phyloP scores from a whole-genome alignment of 768 basidiomycete genomes.

The Collybia sordida region DNA sequence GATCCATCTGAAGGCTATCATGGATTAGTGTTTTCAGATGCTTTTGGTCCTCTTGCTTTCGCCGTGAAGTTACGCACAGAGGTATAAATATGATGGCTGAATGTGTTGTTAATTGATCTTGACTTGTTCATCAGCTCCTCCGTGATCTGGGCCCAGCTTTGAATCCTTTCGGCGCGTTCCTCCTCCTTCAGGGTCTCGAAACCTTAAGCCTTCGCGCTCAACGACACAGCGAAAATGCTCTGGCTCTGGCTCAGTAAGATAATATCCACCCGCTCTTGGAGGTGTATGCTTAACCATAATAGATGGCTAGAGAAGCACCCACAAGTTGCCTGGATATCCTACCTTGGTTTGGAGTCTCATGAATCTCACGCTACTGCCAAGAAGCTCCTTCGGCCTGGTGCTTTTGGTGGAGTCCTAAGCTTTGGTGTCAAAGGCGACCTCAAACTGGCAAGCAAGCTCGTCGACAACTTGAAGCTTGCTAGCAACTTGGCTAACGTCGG shows the following conservation, averaged over 20 bases:
- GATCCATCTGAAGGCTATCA: constrained; percentile 77
- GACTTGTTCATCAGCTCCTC: constrained; percentile 37
- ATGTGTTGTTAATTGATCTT: background rate
- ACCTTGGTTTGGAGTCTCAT: constrained; percentile 68
- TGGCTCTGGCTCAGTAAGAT: constrained; percentile 58
- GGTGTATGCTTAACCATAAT: constrained; percentile 5
- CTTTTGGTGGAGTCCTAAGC: constrained; percentile 73
- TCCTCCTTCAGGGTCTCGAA: constrained; percentile 78
- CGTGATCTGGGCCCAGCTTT: constrained; percentile 66
- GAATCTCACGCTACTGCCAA: constrained; percentile 58
- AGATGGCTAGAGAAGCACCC: constrained; percentile 65
- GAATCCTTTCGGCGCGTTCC: constrained; percentile 74
- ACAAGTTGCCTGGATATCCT: constrained; percentile 74
- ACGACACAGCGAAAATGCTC: constrained; percentile 69
- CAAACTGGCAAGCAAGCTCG: constrained; percentile 52
- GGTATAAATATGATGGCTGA: constrained; percentile 14
- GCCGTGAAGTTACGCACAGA: constrained; percentile 64
- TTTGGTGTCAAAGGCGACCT: constrained; percentile 71
- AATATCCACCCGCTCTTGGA: background rate
- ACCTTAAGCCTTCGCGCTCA: constrained; percentile 72
- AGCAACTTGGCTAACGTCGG: constrained; percentile 76
- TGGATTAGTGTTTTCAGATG: constrained; percentile 63
- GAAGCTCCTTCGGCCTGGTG: constrained; percentile 49
- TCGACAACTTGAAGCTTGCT: constrained; percentile 70
- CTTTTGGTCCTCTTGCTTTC: constrained; percentile 65